Percentiles rank a stretch among this genome's conserved stretches.
Evolutionary conservation across 2,329 filamentous ascomycete species (phyloP).

Genomic region (Sporothrix variecibatus): DNA sequence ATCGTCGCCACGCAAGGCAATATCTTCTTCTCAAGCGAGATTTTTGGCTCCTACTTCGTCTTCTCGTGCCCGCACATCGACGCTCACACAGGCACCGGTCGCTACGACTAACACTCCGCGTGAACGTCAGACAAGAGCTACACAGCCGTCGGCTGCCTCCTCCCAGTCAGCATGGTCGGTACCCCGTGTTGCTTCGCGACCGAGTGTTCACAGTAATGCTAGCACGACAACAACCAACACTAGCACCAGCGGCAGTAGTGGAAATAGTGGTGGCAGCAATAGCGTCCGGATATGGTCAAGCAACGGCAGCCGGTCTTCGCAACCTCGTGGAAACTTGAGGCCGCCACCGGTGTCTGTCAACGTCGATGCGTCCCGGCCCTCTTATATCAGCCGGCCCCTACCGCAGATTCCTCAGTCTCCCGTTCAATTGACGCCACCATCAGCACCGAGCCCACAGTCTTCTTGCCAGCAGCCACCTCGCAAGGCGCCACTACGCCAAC

Average conservation of each 20-base stretch:
- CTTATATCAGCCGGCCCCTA: neutral
- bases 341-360: neutral
- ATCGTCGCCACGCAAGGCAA: neutral
- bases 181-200: neutral
- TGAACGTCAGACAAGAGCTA: neutral
- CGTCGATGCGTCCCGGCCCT: neutral
- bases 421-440: neutral
- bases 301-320: neutral
- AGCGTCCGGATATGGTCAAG: neutral
- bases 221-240: neutral
- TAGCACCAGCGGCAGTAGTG: neutral
- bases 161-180: neutral
- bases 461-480: neutral
- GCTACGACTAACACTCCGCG: neutral
- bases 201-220: neutral
- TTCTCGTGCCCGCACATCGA: neutral
- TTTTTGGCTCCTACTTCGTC: neutral
- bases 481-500: neutral
- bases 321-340: neutral
- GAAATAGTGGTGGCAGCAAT: neutral
- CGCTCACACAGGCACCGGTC: neutral
- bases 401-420: slow-evolving; percentile 13
- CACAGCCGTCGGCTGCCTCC: neutral
- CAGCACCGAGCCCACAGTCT: neutral
- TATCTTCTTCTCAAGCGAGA: neutral